phyloP scores from a whole-genome alignment of 257 asterid genomes.

The Solanum sitiens region DNA sequence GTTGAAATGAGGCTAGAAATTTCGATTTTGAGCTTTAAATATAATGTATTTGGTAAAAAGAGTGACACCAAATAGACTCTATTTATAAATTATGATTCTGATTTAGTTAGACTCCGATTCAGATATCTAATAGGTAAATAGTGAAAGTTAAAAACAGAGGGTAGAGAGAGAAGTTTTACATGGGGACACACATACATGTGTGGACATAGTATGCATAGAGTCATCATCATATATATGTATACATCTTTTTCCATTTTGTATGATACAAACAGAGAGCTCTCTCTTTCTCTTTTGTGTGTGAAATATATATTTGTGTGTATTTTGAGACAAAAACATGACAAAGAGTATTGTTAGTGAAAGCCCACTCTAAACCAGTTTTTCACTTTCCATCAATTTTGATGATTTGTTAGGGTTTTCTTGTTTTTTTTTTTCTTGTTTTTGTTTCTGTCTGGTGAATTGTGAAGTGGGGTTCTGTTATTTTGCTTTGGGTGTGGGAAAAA shows the following conservation, averaged over 20 bases:
- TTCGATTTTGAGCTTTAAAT: too few relatives aligned
- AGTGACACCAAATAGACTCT: too few relatives aligned
- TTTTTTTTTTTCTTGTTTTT: not conserved
- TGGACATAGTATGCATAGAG: not conserved
- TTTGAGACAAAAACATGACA: conserved; percentile 33
- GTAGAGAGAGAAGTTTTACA: not conserved
- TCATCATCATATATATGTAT: not conserved
- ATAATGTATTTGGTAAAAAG: too few relatives aligned
- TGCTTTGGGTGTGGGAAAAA: not conserved
- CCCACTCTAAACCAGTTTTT: not conserved
- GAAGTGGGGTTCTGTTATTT: not conserved
- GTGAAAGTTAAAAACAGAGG: not conserved
- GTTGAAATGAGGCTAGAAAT: too few relatives aligned
- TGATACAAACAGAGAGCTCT: not conserved
- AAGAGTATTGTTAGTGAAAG: conserved; percentile 12
- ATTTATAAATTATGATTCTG: too few relatives aligned
- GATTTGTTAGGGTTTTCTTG: not conserved
- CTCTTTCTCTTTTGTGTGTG: not conserved
- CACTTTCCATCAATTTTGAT: not conserved
- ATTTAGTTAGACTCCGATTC: not conserved
- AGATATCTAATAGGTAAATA: not conserved
- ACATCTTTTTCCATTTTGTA: not conserved
- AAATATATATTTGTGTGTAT: not conserved
- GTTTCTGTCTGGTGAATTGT: not conserved
- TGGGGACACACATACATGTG: not conserved